Conservation (phyloP, 2,329 filamentous ascomycete species). For the Botrytis aclada region DNA sequence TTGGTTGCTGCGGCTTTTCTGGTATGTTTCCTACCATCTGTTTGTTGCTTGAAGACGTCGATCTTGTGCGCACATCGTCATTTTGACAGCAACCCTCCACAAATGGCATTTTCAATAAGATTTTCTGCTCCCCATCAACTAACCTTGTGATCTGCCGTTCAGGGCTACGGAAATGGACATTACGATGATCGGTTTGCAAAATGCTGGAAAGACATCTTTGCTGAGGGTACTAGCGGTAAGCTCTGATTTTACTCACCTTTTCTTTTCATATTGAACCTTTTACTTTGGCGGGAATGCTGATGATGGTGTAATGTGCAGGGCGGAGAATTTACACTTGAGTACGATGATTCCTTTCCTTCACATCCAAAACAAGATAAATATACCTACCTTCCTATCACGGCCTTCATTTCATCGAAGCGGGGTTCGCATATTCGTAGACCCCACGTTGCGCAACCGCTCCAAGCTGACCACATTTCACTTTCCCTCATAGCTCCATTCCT, state of each 20-base stretch:
- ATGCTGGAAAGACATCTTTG: conserved; percentile 95
- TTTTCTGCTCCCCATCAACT: neutral
- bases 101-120: neutral
- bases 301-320: conserved; percentile 56
- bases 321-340: conserved; percentile 98
- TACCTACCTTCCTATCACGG: neutral
- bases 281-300: conserved; percentile 37
- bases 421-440: conserved; percentile 15
- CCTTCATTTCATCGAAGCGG: conserved; percentile 18
- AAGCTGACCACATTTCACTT: conserved; percentile 40
- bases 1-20: conserved; percentile 96
- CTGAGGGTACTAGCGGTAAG: conserved; percentile 92
- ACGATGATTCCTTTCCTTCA: conserved; percentile 47
- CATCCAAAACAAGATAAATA: neutral
- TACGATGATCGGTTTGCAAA: conserved; percentile 97
- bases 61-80: neutral
- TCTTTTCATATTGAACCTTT: conserved; percentile 21
- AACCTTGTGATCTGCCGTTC: conserved; percentile 16
- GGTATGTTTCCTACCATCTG: conserved; percentile 56
- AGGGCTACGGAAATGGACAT: conserved; percentile 99
- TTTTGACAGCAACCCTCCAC: neutral
- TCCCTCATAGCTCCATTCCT: conserved; percentile 77
- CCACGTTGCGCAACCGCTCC: conserved; percentile 17
- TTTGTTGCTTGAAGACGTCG: neutral
- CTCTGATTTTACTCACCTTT: conserved; percentile 30